Conservation (phyloP, 73 alveolate species). For the Effrenium voratum region DNA sequence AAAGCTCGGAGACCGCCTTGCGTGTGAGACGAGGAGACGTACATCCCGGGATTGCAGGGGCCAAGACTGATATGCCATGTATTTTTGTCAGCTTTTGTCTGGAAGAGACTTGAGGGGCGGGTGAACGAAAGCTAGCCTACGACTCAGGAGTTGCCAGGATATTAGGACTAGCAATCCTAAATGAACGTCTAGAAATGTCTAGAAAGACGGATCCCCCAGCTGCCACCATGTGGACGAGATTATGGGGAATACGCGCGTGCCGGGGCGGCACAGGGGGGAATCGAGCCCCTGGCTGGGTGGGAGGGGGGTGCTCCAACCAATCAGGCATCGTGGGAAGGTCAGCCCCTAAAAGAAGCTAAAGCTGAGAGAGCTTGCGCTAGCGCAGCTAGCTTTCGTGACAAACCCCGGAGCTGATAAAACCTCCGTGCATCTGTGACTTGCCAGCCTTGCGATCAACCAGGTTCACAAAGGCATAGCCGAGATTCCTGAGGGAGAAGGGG, state of each 20-base stretch:
- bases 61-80: background rate
- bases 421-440: background rate
- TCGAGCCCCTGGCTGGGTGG: no score
- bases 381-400: background rate
- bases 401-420: no score
- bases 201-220: no score
- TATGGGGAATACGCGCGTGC: no score
- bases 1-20: slow-evolving; percentile 10
- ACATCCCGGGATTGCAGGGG: background rate
- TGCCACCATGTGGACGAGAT: no score
- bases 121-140: background rate
- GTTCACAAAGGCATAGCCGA: slow-evolving; percentile 69
- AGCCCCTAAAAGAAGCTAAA: no score
- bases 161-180: background rate
- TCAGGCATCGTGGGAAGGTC: no score
- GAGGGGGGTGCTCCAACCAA: no score
- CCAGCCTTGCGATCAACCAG: slow-evolving; percentile 22
- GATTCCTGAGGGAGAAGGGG: background rate
- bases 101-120: background rate
- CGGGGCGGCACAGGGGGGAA: no score
- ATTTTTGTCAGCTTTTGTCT: background rate
- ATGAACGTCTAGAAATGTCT: no score
- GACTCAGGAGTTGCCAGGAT: background rate
- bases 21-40: background rate
- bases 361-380: background rate